phyloP scores from a whole-genome alignment of 345 rosid genomes.

The Microcos paniculata region DNA sequence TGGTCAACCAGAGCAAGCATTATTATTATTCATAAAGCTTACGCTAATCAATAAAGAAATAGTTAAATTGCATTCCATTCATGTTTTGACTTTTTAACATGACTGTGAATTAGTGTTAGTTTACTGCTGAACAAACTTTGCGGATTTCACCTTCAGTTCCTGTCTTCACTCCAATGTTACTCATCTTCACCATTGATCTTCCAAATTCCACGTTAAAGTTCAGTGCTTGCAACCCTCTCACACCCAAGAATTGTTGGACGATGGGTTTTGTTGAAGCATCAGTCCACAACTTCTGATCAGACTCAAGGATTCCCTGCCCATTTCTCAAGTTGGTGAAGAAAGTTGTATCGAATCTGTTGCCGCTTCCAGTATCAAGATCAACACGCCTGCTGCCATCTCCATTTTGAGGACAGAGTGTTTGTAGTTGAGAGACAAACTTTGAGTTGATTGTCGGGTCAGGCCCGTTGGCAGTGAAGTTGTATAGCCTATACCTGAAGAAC shows the following conservation, averaged over 20 bases:
- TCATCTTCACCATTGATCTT: slow-evolving; percentile 61
- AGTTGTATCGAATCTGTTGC: slow-evolving; percentile 43
- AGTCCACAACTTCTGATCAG: slow-evolving; percentile 54
- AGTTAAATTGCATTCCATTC: too few relatives aligned
- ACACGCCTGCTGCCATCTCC: slow-evolving; percentile 36
- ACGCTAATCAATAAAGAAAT: too few relatives aligned
- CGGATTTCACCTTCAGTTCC: slow-evolving; percentile 58
- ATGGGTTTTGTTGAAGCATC: slow-evolving; percentile 34
- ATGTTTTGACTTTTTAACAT: too few relatives aligned
- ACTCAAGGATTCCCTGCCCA: slow-evolving; percentile 50
- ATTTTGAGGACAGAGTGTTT: slow-evolving; percentile 46
- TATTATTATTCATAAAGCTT: too few relatives aligned
- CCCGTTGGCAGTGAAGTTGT: slow-evolving; percentile 39
- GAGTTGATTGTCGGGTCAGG: slow-evolving; percentile 47
- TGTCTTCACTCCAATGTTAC: too few relatives aligned
- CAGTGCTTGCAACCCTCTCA: background rate
- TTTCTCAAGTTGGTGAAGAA: slow-evolving; percentile 45
- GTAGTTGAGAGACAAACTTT: slow-evolving; percentile 42
- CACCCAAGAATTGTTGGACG: slow-evolving; percentile 36
- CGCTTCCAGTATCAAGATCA: slow-evolving; percentile 47
- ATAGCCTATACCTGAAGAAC: slow-evolving; percentile 44
- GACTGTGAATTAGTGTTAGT: slow-evolving; percentile 5
- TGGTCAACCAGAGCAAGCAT: background rate
- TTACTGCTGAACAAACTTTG: slow-evolving; percentile 47
- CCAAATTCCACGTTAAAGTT: slow-evolving; percentile 15